Conservation (phyloP, 768 basidiomycete genomes). For the Auricularia sp. region DNA sequence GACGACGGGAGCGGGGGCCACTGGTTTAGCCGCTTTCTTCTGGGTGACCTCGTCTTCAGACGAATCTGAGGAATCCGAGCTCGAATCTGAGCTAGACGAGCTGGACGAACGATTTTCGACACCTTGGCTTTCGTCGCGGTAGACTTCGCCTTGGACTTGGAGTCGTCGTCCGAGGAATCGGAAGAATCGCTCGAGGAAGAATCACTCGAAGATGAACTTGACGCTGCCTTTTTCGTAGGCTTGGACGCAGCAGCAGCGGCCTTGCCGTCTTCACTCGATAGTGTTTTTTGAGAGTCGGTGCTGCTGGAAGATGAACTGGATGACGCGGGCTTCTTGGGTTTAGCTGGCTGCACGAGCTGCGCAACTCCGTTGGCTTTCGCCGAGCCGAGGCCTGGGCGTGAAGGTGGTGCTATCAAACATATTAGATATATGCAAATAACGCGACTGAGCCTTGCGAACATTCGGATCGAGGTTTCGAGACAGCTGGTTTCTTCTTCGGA, state of each 20-base stretch:
- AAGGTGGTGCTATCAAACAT: neutral
- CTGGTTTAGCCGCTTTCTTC: neutral
- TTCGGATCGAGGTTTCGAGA: neutral
- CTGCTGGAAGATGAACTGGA: neutral
- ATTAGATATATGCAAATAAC: neutral
- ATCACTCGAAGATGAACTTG: neutral
- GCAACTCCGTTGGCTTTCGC: neutral
- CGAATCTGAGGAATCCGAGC: conserved; percentile 20
- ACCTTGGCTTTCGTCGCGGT: neutral
- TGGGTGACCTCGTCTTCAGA: conserved; percentile 14
- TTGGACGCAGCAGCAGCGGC: conserved; percentile 5
- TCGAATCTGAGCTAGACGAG: conserved; percentile 11
- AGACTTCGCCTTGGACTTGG: conserved; percentile 7
- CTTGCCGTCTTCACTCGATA: conserved; percentile 1
- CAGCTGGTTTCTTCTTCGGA: neutral
- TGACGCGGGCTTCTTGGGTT: too few species aligned
- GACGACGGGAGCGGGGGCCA: neutral
- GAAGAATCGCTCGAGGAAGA: conserved; percentile 12
- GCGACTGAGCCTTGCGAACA: neutral
- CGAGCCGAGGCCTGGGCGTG: neutral
- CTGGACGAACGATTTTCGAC: conserved; percentile 3
- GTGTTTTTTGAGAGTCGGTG: neutral
- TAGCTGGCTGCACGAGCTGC: neutral
- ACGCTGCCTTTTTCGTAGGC: neutral
- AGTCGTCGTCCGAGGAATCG: conserved; percentile 7